Base-by-base conservation (phyloP, 805 yeast genomes). In the Dipodascus geniculatus region DNA sequence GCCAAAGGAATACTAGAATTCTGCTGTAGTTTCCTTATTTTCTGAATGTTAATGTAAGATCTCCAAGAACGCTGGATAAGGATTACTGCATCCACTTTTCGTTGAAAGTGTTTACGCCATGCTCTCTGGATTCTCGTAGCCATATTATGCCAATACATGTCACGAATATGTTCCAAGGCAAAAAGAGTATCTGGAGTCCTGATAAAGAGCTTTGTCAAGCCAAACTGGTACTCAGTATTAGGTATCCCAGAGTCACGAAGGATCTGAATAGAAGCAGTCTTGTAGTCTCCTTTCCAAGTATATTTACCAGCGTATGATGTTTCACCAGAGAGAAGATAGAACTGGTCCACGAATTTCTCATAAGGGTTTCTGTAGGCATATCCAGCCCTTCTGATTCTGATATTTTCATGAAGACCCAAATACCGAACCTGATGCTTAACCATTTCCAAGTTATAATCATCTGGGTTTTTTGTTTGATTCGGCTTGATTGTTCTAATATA, bases 401-500 rank as follows among this genome's bases (percentile, higher is more conserved):
- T 97, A 68, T 93, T 93, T 69, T 93, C 99, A 65, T 93, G 93
- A 68, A 93, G 75, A 66, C 99, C 99, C 60, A 93, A 75, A 68
- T 93, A 93, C 65, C 93, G 93, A 60, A 93, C 83, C 72, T 93
- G 99, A 69, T 93, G 99, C 60, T 93, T 74, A 4, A 93, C 99
- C 59, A 89, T 96, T 53, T 79, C 81, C 54, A 81, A 82, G 64
- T 90, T 95, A 66, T 87, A 93, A 62, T 91, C 98, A 42, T 82
- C 74, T 14, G 99, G 95, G 4, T 91, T 83, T 64, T 87, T 86
- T 58, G 88, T 83, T 71, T 90, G 96, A 68, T 93, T 93, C 22
- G 99, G 99, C 68, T 93, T 93, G 67, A 93, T 93, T 1, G 99
- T 93, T 74, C 99, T 83, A 60, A 93, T 93, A 67, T 93, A 93